Evolutionary conservation across 305 asterid genomes (phyloP).

Genomic region (Coffea humblotiana): DNA sequence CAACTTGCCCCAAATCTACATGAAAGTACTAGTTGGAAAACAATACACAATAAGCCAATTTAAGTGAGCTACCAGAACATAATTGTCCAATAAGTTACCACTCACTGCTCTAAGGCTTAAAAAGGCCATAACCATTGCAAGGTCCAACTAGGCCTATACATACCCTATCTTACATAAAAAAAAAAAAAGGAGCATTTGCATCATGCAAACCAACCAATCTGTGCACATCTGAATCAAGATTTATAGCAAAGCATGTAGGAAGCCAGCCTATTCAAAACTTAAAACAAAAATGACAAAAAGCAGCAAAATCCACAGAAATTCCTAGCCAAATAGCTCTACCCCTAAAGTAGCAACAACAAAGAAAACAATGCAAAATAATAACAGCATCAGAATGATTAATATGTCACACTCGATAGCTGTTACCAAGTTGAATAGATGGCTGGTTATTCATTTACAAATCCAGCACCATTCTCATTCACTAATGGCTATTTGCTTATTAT

Average conservation of each 20-base stretch:
- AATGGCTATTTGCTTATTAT: not conserved
- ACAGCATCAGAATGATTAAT: not conserved
- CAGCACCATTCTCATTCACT: not conserved
- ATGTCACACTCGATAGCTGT: not conserved
- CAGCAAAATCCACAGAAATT: not conserved
- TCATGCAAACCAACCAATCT: not conserved
- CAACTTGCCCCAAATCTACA: not conserved
- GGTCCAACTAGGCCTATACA: not conserved
- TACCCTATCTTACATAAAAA: not conserved
- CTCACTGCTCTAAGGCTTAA: not conserved
- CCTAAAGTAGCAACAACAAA: not conserved
- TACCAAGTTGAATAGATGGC: not conserved
- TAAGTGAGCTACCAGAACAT: not conserved
- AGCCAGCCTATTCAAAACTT: not conserved
- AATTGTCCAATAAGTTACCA: not conserved
- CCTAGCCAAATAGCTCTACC: not conserved
- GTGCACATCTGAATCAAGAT: not conserved
- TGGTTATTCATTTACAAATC: constrained; percentile 6
- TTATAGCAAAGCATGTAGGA: not conserved
- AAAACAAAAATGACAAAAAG: not conserved
- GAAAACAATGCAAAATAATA: not conserved
- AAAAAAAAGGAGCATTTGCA: not conserved
- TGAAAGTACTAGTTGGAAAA: not conserved
- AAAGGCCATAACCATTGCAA: not conserved
- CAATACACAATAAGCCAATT: not conserved